Evolutionary conservation across 2,329 filamentous ascomycete genomes (phyloP), one percentile per base, ranked within the genome.

Genomic region (Colletotrichum sp.): DNA sequence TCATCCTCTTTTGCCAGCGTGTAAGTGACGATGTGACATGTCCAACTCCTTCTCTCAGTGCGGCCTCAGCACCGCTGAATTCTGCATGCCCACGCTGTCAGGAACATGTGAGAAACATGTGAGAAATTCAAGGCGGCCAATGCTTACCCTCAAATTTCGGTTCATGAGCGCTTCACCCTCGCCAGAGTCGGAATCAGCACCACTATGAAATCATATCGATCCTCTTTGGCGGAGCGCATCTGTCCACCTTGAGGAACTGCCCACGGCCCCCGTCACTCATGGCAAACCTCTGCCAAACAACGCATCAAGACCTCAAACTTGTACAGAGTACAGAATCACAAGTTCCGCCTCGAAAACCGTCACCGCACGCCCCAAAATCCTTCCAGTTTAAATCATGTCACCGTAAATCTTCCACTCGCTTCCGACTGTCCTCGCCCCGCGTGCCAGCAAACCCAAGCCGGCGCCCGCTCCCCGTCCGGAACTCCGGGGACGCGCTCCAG

Each of bases 151-250:
- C 18, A 34, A 43, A 36, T 26, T 34, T n/a, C 32, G 24, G n/a
- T 68, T 68, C 52, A n/a, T 30, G 36, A 61, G 13, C 16, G 36
- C 66, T 52, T 69, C 66, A 68, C 30, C 21, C 15, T 6, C 28
- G 30, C 56, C n/a, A 34, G 6, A 30, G 61, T 26, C 13, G 21
- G n/a, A 30, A 36, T 26, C 21, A 30, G 67, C 56, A 52, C 55
- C 58, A 34, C 68, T 71, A 21, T 30, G 60, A 65, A 71, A 71
- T 71, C 26, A 56, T 65, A 65, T 64, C 43, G 68, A 70, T 65
- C 60, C 58, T 55, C 24, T 30, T 18, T 26, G 36, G 30, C 21
- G 26, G 21, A 24, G 28, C 43, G 16, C 43, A 18, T 36, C 13
- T 62, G 18, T 67, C 65, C 48, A 56, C 43, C 30, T 30, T 48